These are phyloP conservation scores for Diutina ranongensis DNA, from an alignment of 1,139 yeast genomes.

Conservation along the genomic window DNA sequence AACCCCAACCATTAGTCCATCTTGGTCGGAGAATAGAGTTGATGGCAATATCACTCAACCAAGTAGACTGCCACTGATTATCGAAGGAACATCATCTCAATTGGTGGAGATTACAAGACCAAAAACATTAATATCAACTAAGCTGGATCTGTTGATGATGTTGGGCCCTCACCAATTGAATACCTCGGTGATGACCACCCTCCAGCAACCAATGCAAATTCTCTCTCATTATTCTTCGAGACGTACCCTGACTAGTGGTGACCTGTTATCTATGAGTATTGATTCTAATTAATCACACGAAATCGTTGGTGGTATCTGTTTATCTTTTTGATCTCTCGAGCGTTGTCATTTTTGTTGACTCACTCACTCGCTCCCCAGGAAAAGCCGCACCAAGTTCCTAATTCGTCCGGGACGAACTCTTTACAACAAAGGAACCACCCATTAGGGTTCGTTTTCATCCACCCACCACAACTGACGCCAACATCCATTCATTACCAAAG, in stretches of 20 bases:
- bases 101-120: background rate
- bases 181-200: background rate
- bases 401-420: background rate
- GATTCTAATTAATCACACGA: background rate
- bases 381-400: background rate
- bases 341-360: no score
- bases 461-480: background rate
- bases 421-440: background rate
- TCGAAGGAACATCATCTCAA: background rate
- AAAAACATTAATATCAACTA: background rate
- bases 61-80: background rate
- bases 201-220: background rate
- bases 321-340: no score
- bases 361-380: no score
- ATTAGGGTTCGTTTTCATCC: background rate
- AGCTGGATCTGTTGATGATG: slow-evolving; percentile 2
- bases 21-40: background rate
- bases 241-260: background rate
- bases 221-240: slow-evolving; percentile 2
- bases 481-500: no score
- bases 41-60: background rate
- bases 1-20: no score
- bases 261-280: background rate
- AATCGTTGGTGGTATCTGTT: background rate
- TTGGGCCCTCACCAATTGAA: background rate